Evolutionary conservation across 2,329 filamentous ascomycete genomes (phyloP).

Genomic region (Plenodomus lindquistii): DNA sequence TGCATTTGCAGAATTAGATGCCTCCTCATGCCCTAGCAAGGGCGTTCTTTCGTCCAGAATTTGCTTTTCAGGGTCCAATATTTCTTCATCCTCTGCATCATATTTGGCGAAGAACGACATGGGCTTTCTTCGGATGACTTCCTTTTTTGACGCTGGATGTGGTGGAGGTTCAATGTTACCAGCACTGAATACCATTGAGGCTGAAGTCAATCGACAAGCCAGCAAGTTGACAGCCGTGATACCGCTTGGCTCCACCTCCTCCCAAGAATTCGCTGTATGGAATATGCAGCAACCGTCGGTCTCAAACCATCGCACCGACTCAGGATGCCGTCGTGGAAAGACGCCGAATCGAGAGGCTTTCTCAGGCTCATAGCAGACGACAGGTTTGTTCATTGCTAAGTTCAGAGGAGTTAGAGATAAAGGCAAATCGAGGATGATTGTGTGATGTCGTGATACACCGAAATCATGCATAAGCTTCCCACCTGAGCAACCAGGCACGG

Average conservation of each 20-base stretch:
- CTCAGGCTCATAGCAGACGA: constrained; percentile 63
- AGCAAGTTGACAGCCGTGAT: constrained; percentile 62
- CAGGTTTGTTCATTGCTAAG: constrained; percentile 58
- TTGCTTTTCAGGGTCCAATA: constrained; percentile 30
- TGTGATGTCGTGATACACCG: constrained; percentile 65
- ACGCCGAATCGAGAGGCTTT: constrained; percentile 67
- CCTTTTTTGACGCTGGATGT: constrained; percentile 17
- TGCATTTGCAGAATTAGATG: constrained; percentile 9
- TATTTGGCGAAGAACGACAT: constrained; percentile 55
- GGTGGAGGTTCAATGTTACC: constrained; percentile 64
- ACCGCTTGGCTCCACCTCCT: constrained; percentile 47
- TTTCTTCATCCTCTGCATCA: constrained; percentile 33
- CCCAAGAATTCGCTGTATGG: constrained; percentile 74
- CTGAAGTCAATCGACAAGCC: constrained; percentile 68
- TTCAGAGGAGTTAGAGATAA: constrained; percentile 68
- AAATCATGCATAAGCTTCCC: constrained; percentile 80
- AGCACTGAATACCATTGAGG: constrained; percentile 65
- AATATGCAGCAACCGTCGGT: constrained; percentile 71
- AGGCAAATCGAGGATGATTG: constrained; percentile 71
- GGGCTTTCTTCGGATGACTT: constrained; percentile 23
- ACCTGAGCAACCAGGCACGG: constrained; percentile 63
- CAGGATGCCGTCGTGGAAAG: constrained; percentile 65
- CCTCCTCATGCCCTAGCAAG: constrained; percentile 12
- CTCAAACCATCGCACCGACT: constrained; percentile 67
- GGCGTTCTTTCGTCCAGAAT: constrained; percentile 31